Conservation (phyloP, 352 stramenopile species). For the Globisporangium spiculum region DNA sequence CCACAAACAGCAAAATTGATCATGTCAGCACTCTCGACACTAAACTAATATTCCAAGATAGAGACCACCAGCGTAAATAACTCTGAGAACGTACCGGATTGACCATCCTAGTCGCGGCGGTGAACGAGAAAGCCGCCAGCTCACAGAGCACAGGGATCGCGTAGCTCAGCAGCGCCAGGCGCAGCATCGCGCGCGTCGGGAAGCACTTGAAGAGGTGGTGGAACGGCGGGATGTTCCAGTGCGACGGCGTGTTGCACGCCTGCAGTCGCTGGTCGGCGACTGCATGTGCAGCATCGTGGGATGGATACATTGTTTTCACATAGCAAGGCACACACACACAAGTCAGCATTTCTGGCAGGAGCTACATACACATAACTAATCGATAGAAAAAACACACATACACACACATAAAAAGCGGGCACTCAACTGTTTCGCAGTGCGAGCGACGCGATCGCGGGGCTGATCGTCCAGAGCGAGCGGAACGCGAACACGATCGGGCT, state of each 20-base stretch:
- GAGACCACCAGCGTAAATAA: not conserved
- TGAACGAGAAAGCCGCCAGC: constrained; percentile 83
- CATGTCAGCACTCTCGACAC: not conserved
- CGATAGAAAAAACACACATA: constrained; percentile 11
- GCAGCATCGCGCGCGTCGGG: constrained; percentile 70
- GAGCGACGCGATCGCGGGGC: constrained; percentile 63
- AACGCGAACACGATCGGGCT: constrained; percentile 54
- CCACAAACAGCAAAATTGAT: not conserved
- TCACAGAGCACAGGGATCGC: constrained; percentile 81
- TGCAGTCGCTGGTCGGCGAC: constrained; percentile 67
- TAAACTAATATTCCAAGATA: not conserved
- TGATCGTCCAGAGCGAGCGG: constrained; percentile 71
- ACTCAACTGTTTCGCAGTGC: constrained; percentile 66
- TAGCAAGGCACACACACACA: constrained; percentile 8
- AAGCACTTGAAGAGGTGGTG: constrained; percentile 83
- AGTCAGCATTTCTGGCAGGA: not conserved
- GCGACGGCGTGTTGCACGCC: constrained; percentile 74
- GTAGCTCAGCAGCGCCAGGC: constrained; percentile 77
- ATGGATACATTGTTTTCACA: constrained; percentile 5
- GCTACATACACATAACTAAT: constrained; percentile 7
- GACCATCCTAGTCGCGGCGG: constrained; percentile 81
- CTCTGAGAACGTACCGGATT: constrained; percentile 54
- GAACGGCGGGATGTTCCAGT: constrained; percentile 84
- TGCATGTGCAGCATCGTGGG: constrained; percentile 15
- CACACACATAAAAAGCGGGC: not conserved